phyloP scores from a whole-genome alignment of 768 basidiomycete species.

The Ramaria rubella region DNA sequence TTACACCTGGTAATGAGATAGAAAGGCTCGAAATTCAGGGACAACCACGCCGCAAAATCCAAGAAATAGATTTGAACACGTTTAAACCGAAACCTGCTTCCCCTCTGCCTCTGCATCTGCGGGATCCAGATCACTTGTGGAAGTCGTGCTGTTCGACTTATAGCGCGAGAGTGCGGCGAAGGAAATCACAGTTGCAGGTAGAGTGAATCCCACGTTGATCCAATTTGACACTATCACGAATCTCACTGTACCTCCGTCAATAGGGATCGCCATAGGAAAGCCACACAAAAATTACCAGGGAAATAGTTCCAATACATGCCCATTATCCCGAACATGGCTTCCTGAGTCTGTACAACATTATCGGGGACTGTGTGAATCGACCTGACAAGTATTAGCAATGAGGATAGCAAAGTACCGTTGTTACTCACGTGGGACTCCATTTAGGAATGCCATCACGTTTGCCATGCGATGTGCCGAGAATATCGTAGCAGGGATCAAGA shows the following conservation, averaged over 20 bases:
- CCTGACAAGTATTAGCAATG: background rate
- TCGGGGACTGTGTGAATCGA: background rate
- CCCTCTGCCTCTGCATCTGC: too few relatives aligned
- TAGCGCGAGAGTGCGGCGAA: too few relatives aligned
- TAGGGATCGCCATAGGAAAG: background rate
- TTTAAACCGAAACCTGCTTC: too few relatives aligned
- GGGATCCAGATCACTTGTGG: too few relatives aligned
- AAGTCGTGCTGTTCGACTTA: too few relatives aligned
- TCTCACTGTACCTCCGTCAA: background rate
- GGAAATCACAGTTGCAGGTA: background rate
- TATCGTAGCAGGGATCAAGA: background rate
- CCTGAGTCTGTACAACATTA: background rate
- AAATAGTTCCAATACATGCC: slow-evolving; percentile 4
- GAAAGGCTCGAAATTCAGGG: too few relatives aligned
- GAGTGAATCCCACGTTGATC: slow-evolving; percentile 1
- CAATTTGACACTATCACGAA: background rate
- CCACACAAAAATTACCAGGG: background rate
- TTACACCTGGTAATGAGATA: too few relatives aligned
- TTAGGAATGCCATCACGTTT: background rate
- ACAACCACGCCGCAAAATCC: too few relatives aligned
- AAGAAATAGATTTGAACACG: too few relatives aligned
- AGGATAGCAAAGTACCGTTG: background rate
- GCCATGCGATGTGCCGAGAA: background rate
- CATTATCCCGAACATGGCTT: background rate
- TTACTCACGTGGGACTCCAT: background rate